Percentiles rank a stretch among this genome's conserved stretches.
Conservation (phyloP, 1,284 basidiomycete species). For the Cryptococcus neoformans region DNA sequence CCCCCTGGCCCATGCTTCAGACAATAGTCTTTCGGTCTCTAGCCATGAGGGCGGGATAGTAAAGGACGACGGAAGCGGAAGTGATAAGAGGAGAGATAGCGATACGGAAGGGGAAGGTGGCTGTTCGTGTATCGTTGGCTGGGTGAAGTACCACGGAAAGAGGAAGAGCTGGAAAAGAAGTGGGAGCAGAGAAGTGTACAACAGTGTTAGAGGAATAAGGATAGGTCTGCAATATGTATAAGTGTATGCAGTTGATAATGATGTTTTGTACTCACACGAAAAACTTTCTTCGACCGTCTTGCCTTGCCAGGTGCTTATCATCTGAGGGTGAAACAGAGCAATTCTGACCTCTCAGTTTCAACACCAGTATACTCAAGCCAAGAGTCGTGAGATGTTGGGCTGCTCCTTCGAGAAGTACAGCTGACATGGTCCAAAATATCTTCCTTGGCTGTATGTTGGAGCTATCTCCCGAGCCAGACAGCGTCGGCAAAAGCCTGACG, state of each 20-base stretch:
- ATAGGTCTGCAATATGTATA: constrained; percentile 55
- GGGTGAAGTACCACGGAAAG: constrained; percentile 68
- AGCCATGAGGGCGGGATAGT: neutral
- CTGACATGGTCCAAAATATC: too few species aligned
- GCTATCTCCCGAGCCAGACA: neutral
- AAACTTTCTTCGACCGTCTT: neutral
- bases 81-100: neutral
- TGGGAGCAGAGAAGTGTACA: constrained; percentile 85
- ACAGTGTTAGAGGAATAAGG: constrained; percentile 70
- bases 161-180: constrained; percentile 77
- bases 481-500: constrained; percentile 10
- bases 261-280: constrained; percentile 25
- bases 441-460: too few species aligned
- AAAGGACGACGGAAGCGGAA: neutral
- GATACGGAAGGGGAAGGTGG: constrained; percentile 17
- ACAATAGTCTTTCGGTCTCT: constrained; percentile 47
- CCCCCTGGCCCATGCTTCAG: constrained; percentile 47
- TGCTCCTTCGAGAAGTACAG: constrained; percentile 20
- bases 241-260: neutral
- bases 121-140: constrained; percentile 23
- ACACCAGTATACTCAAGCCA: constrained; percentile 18
- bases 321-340: too few species aligned
- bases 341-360: constrained; percentile 30
- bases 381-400: constrained; percentile 36
- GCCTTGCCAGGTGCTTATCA: neutral